Base-by-base conservation (phyloP, 2,329 filamentous ascomycete species). In the Ascochyta viciae-villosae region DNA sequence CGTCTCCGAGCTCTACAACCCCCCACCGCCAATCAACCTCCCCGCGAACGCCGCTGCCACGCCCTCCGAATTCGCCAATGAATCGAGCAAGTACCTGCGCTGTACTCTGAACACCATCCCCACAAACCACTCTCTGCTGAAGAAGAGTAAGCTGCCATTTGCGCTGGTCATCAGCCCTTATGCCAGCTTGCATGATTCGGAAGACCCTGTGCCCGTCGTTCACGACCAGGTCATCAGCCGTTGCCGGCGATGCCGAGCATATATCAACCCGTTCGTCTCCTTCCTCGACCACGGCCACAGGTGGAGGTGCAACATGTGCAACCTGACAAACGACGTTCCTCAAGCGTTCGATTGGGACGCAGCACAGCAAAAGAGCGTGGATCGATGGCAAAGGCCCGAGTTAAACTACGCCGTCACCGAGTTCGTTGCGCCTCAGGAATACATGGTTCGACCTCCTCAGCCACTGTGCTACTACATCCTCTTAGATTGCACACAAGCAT, bases 301-400 rank as follows among this genome's bases (percentile, higher is more conserved):
- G 73, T 99, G 95, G 95, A 89, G 94, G 72, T 99, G 95, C 81
- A 99, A 99, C 80, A 97, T 99, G 93, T 99, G 95, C 78, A 98
- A 96, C 77, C 83, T 99, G 63, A 97, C 93, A 66, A 99, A 99
- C 75, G 95, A 99, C 68, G 94, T 98, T 35, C 95, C 95, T n/a
- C 95, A 99, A 78, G 93, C 93, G 34, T 99, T 99, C 65, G 95
- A 99, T 75, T 99, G 95, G 95, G 95, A 99, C 77, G 89, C 92
- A 31, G 89, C 91, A 40, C 84, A 92, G 50, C 94, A 98, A 77
- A 93, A 96, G 81, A 90, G 87, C 48, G 89, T 63, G 46, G 94
- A 99, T 75, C 84, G 95, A 72, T 96, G 95, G 90, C 89, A 96
- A 75, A 85, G 95, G 67, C 85, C 92, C 35, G 95, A 99, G 75